Evolutionary conservation across 140 eudicot species (phyloP), one percentile per base, ranked within the genome.

Genomic region (Erigeron philadelphicus): DNA sequence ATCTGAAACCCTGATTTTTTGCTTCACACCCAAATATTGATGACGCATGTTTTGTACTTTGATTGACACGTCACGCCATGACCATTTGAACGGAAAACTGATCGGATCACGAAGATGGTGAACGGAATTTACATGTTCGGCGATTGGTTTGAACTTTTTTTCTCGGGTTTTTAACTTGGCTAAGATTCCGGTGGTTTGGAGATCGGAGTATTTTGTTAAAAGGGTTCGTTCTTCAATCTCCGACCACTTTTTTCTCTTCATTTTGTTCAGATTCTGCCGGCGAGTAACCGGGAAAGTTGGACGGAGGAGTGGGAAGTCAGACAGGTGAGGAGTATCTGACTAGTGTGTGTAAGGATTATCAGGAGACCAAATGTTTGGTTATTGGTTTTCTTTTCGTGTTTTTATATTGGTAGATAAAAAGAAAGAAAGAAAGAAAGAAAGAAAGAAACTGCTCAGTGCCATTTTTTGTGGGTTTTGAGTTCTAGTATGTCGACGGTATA

Each of bases 181-280:
- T 52, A 90, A 80, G 66, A 81, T 55, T 17, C 95, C 95, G 44
- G 87, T 64, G 48, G 72, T 76, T 68, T 76, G 84, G 43, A 86
- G 86, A 60, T 86, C 88, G 31, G 91, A 81, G 82, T 88, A 91
- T 41, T 79, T 86, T 64, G 77, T 66, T 42, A 91, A 82, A 0
- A 88, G 83, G 5, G 96, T 86, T 63, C 59, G 87, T 63, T 91
- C 95, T 77, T 88, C 97, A 6, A 79, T 60, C 64, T 91, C 97
- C 5, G 97, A 88, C 97, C 97, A 91, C 79, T 85, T 91, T 85
- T 91, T 91, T 9, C 96, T 91, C 89, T 91, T 91, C 97, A 91
- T 91, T 13, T 31, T 31, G 38, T 31, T 31, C 5, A 31, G 38
- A 31, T 31, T 31, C 38, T 31, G 38, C 4, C 3, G 38, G 38